Conservation (phyloP, 2,329 filamentous ascomycete genomes). For the Talaromyces pinophilus region DNA sequence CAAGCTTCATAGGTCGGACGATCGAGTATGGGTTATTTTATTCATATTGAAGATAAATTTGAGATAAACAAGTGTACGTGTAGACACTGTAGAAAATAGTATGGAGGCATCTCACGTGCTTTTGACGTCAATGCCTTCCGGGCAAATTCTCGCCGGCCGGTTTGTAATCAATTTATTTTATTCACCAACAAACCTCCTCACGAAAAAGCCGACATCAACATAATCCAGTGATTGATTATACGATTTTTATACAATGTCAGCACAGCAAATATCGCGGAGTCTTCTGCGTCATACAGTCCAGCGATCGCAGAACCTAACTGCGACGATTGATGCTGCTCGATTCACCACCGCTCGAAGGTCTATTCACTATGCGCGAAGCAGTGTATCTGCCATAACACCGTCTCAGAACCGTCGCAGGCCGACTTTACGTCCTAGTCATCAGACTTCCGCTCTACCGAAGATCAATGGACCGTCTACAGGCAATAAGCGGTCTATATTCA, state of each 20-base stretch:
- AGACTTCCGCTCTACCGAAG: conserved; percentile 38
- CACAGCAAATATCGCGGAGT: conserved; percentile 35
- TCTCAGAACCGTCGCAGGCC: conserved; percentile 51
- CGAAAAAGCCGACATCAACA: not conserved
- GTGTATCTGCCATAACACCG: conserved; percentile 50
- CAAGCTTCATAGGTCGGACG: no score
- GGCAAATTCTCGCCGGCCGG: conserved; percentile 14
- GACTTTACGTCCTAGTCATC: conserved; percentile 46
- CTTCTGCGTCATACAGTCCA: conserved; percentile 37
- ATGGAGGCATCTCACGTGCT: conserved; percentile 16
- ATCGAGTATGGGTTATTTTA: not conserved
- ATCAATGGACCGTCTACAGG: conserved; percentile 43
- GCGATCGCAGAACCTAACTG: conserved; percentile 27
- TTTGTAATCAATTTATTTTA: conserved; percentile 21
- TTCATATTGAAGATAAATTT: not conserved
- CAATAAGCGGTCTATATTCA: conserved; percentile 79
- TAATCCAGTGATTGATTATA: not conserved
- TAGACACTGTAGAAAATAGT: not conserved
- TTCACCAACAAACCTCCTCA: not conserved
- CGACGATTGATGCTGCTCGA: conserved; percentile 27
- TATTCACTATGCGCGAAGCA: conserved; percentile 38
- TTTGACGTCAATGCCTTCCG: conserved; percentile 21
- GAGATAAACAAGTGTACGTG: not conserved
- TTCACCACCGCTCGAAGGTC: conserved; percentile 29
- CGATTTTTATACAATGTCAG: conserved; percentile 32